Evolutionary conservation across 352 stramenopile genomes (phyloP).

Genomic region (Globisporangium acanthophoron): DNA sequence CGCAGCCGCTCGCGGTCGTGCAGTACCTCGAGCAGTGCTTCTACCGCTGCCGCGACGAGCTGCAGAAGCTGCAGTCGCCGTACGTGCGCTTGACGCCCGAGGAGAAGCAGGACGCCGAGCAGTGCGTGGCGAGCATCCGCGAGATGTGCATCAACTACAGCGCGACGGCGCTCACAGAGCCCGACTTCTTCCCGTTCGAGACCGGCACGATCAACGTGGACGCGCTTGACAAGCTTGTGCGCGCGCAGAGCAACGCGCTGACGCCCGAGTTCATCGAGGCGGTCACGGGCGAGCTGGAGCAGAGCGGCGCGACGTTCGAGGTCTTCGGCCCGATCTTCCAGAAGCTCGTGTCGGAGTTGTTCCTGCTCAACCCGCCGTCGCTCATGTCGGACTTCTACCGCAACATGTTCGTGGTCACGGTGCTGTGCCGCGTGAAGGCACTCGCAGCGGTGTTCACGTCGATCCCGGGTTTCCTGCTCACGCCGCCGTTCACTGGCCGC

Average conservation of each 20-base stretch:
- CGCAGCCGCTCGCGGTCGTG: slow-evolving; percentile 53
- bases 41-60: slow-evolving; percentile 65
- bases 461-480: slow-evolving; percentile 71
- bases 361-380: slow-evolving; percentile 72
- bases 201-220: slow-evolving; percentile 55
- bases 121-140: slow-evolving; percentile 46
- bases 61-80: slow-evolving; percentile 60
- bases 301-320: slow-evolving; percentile 35
- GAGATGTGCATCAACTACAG: slow-evolving; percentile 87
- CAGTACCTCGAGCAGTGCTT: slow-evolving; percentile 74
- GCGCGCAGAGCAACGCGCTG: slow-evolving; percentile 41
- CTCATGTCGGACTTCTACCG: slow-evolving; percentile 73
- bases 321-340: slow-evolving; percentile 77
- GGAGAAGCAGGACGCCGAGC: slow-evolving; percentile 46
- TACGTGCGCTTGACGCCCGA: slow-evolving; percentile 38
- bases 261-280: slow-evolving; percentile 59
- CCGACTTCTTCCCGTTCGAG: slow-evolving; percentile 83
- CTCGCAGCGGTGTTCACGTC: slow-evolving; percentile 56
- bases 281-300: slow-evolving; percentile 43
- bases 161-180: slow-evolving; percentile 73
- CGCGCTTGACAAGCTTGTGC: slow-evolving; percentile 66
- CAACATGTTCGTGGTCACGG: slow-evolving; percentile 61
- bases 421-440: slow-evolving; percentile 62
- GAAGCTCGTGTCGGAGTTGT: slow-evolving; percentile 74
- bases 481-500: slow-evolving; percentile 50